phyloP scores from a whole-genome alignment of 768 basidiomycete genomes.

The Russula ochroleuca region DNA sequence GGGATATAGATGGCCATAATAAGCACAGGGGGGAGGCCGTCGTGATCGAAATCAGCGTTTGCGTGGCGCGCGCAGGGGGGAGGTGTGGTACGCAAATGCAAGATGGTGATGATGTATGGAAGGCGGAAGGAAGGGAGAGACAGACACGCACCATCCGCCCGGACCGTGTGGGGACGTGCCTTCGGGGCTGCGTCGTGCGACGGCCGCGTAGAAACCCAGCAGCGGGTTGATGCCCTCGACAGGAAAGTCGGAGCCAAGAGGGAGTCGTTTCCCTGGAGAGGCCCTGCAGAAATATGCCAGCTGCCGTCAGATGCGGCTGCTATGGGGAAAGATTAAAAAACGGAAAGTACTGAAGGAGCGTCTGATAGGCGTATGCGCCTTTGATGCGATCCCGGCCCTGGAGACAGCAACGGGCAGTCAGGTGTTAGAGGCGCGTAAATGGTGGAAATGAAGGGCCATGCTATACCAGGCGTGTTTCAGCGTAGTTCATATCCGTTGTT shows the following conservation, averaged over 20 bases:
- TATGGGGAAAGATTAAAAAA: not conserved
- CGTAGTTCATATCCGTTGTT: conserved; percentile 91
- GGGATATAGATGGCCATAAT: not conserved
- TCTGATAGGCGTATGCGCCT: conserved; percentile 87
- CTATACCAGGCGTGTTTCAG: conserved; percentile 73
- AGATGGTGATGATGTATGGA: not conserved
- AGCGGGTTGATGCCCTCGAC: conserved; percentile 89
- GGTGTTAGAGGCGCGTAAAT: not conserved
- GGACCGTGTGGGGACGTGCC: conserved; percentile 80
- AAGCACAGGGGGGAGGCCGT: not conserved
- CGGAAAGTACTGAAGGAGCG: conserved; percentile 64
- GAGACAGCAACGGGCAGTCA: not conserved
- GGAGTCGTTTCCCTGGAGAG: conserved; percentile 54
- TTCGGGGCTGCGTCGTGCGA: conserved; percentile 61
- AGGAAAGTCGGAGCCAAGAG: conserved; percentile 92
- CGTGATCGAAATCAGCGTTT: not conserved
- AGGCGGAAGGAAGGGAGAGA: not conserved
- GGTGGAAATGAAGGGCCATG: conserved; percentile 18
- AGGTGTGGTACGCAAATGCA: too few species aligned
- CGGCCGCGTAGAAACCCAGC: conserved; percentile 84
- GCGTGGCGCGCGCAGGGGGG: not conserved
- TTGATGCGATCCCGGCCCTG: conserved; percentile 78
- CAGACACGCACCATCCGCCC: conserved; percentile 65
- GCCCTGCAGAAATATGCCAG: conserved; percentile 34
- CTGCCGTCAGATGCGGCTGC: not conserved